phyloP scores from a whole-genome alignment of 2,329 filamentous ascomycete species.

The Plenodomus biglobosus region DNA sequence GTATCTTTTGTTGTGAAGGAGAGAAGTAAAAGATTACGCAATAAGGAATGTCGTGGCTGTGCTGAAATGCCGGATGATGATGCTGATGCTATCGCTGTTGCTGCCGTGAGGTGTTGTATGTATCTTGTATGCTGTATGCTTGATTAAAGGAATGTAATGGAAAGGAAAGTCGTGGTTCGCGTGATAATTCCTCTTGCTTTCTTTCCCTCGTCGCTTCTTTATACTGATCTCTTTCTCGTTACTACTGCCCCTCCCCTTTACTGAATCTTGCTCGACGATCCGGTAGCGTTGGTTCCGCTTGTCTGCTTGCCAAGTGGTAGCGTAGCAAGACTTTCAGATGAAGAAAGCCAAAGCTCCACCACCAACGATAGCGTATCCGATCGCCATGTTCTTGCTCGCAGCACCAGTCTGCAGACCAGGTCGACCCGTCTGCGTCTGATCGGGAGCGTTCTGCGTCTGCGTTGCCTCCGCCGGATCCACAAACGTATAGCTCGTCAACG shows the following conservation, averaged over 20 bases:
- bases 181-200: neutral
- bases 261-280: no score
- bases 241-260: no score
- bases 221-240: no score
- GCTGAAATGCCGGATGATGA: no score
- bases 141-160: neutral
- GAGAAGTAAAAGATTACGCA: no score
- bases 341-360: conserved; percentile 43
- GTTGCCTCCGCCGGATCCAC: conserved; percentile 41
- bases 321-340: conserved; percentile 4
- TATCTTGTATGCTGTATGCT: no score
- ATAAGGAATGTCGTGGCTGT: no score
- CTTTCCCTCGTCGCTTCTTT: neutral
- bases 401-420: conserved; percentile 46
- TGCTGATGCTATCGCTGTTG: no score
- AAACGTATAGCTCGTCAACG: conserved; percentile 49
- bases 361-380: conserved; percentile 27
- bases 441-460: conserved; percentile 4
- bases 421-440: conserved; percentile 16
- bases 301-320: no score
- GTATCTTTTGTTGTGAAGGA: no score
- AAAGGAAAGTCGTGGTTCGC: neutral
- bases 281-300: no score
- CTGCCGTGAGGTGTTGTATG: neutral
- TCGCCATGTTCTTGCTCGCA: conserved; percentile 24